Conservation (phyloP, 2,329 filamentous ascomycete genomes). For the Lanzia echinophila region DNA sequence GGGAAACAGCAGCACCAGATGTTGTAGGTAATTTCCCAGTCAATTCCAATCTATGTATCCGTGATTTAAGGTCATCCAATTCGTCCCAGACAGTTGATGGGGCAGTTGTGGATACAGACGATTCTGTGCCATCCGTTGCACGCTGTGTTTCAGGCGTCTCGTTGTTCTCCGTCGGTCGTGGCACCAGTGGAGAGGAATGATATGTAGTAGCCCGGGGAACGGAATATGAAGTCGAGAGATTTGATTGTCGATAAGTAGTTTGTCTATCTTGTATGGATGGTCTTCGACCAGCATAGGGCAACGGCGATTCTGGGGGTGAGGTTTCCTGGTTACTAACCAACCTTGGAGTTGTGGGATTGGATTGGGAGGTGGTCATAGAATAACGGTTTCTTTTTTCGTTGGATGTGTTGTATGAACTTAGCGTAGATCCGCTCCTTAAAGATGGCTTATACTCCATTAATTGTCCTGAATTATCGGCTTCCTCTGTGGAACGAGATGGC, state of each 20-base stretch:
- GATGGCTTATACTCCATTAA: slow-evolving; percentile 23
- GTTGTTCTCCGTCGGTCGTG: slow-evolving; percentile 37
- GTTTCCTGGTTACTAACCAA: slow-evolving; percentile 18
- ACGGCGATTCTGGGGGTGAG: slow-evolving; percentile 25
- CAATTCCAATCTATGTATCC: slow-evolving; percentile 83
- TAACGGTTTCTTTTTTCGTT: slow-evolving; percentile 24
- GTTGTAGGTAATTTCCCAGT: slow-evolving; percentile 82
- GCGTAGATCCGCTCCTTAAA: slow-evolving; percentile 17
- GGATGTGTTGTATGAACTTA: slow-evolving; percentile 9
- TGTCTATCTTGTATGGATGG: slow-evolving; percentile 20
- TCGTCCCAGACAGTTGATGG: slow-evolving; percentile 97
- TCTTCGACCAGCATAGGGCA: slow-evolving; percentile 21
- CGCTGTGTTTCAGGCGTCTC: slow-evolving; percentile 38
- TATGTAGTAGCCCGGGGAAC: slow-evolving; percentile 24
- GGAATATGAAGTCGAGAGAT: slow-evolving; percentile 25
- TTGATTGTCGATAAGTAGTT: slow-evolving; percentile 29
- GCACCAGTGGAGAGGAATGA: slow-evolving; percentile 55
- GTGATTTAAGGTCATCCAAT: slow-evolving; percentile 87
- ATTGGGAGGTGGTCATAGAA: slow-evolving; percentile 17
- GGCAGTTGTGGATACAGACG: slow-evolving; percentile 78
- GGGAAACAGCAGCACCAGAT: slow-evolving; percentile 70
- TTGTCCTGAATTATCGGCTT: slow-evolving; percentile 21
- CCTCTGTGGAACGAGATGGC: slow-evolving; percentile 18
- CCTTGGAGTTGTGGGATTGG: slow-evolving; percentile 27
- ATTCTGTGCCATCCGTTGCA: slow-evolving; percentile 66